These are phyloP conservation scores for Hortaea sp. DNA, from an alignment of 2,329 filamentous ascomycete genomes.

Conservation along the genomic window DNA sequence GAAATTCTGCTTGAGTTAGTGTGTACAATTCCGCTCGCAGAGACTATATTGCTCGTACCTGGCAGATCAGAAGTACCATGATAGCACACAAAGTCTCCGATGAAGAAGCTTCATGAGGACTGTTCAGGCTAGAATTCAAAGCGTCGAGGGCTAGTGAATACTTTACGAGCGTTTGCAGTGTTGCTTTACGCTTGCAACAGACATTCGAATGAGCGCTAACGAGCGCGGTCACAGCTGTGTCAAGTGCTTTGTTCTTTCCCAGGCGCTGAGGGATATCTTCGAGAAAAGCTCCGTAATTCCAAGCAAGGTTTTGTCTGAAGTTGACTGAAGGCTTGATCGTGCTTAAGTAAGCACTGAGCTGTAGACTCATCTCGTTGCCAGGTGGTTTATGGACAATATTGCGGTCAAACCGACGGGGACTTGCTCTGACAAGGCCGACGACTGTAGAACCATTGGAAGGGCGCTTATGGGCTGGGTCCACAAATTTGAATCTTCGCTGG, in stretches of 20 bases:
- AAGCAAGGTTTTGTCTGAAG: constrained; percentile 4
- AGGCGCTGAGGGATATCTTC: constrained; percentile 3
- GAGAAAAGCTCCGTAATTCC: constrained; percentile 6
- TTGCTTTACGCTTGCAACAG: constrained; percentile 1
- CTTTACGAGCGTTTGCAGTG: constrained; percentile 1
- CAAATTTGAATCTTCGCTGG: constrained; percentile 9
- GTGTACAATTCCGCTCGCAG: background rate
- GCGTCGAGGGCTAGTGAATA: constrained; percentile 3
- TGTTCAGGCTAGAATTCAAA: constrained; percentile 3
- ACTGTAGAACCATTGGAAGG: too few relatives aligned
- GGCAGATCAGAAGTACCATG: constrained; percentile 7
- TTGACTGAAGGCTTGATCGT: background rate
- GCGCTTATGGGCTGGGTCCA: background rate
- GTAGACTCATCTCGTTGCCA: background rate
- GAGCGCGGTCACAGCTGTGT: constrained; percentile 7
- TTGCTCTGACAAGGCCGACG: too few relatives aligned
- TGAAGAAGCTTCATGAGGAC: background rate
- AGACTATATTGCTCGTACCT: constrained; percentile 3
- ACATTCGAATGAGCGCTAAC: constrained; percentile 3
- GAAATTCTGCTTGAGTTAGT: background rate
- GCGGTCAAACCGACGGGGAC: too few relatives aligned
- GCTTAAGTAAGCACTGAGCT: background rate
- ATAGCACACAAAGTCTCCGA: constrained; percentile 6
- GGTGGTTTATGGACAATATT: background rate
- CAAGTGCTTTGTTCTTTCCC: constrained; percentile 6